phyloP scores from a whole-genome alignment of 768 basidiomycete genomes.

The Xerocomus brunneocitrinus region DNA sequence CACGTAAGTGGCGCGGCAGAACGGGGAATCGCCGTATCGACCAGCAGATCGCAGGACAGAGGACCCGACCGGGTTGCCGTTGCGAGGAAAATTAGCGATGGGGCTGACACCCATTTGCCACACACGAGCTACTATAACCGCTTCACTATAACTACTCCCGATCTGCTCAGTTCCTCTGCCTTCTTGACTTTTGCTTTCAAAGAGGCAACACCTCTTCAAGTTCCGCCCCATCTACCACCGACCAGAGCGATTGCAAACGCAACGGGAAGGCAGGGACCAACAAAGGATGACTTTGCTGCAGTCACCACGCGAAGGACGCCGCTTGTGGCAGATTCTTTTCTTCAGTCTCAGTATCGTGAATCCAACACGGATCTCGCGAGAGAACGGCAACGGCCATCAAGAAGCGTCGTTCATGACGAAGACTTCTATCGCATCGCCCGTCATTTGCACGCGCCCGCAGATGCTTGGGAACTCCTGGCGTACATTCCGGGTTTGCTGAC shows the following conservation, averaged over 20 bases:
- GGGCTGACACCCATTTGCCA: slow-evolving; percentile 7
- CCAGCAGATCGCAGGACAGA: slow-evolving; percentile 21
- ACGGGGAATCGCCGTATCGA: slow-evolving; percentile 16
- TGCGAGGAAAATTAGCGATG: slow-evolving; percentile 7
- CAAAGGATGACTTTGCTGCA: slow-evolving; percentile 46
- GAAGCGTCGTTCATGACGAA: slow-evolving; percentile 33
- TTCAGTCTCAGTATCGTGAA: slow-evolving; percentile 24
- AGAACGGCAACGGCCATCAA: slow-evolving; percentile 32
- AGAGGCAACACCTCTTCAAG: slow-evolving; percentile 39
- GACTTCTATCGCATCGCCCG: slow-evolving; percentile 36
- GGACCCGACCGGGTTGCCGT: slow-evolving; percentile 6
- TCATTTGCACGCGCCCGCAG: slow-evolving; percentile 9
- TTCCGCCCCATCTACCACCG: slow-evolving; percentile 49
- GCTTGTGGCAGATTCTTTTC: slow-evolving; percentile 45
- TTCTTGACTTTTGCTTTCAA: slow-evolving; percentile 50
- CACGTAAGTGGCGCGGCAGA: slow-evolving; percentile 26
- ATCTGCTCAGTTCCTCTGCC: slow-evolving; percentile 43
- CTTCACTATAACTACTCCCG: slow-evolving; percentile 29
- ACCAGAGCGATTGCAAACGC: slow-evolving; percentile 44
- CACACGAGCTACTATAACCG: slow-evolving; percentile 19
- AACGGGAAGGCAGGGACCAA: slow-evolving; percentile 46
- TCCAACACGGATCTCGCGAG: slow-evolving; percentile 28
- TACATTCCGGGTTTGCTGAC: slow-evolving; percentile 45
- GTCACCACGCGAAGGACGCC: slow-evolving; percentile 42
- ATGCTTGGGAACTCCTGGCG: slow-evolving; percentile 24